Percentiles rank a stretch among this genome's conserved stretches.
Evolutionary conservation across 139 green algal species (phyloP).

Genomic region (Pleodorina starrii): DNA sequence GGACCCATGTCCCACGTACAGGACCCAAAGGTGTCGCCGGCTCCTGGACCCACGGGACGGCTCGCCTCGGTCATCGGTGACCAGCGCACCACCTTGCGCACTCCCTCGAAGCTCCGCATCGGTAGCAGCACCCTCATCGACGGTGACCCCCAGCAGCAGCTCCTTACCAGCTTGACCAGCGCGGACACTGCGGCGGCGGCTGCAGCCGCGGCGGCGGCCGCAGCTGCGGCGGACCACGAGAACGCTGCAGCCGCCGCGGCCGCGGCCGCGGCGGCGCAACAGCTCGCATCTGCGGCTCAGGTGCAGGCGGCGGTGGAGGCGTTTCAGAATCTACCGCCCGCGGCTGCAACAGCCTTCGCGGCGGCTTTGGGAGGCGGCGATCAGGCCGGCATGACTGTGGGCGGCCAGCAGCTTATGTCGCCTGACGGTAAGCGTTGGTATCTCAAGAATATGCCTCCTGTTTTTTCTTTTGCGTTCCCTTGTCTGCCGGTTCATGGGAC

Average conservation of each 20-base stretch:
- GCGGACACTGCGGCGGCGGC: slow-evolving; percentile 1
- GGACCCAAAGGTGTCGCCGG: slow-evolving; percentile 8
- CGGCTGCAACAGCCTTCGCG: slow-evolving; percentile 15
- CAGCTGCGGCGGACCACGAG: not conserved
- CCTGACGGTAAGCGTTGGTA: slow-evolving; percentile 35
- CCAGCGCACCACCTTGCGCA: not conserved
- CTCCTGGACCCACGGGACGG: not conserved
- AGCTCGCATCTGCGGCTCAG: slow-evolving; percentile 10
- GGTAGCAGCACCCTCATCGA: slow-evolving; percentile 24
- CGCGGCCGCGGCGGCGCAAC: slow-evolving; percentile 21
- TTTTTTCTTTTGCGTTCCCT: too few relatives aligned
- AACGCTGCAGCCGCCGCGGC: not conserved
- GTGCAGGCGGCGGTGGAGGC: slow-evolving; percentile 38
- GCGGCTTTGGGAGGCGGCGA: slow-evolving; percentile 18
- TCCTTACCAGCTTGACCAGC: not conserved
- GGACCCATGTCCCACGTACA: too few relatives aligned
- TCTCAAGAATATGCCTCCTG: too few relatives aligned
- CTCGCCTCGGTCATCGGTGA: slow-evolving; percentile 26
- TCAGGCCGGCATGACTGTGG: not conserved
- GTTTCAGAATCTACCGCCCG: slow-evolving; percentile 24
- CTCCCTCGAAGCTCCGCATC: slow-evolving; percentile 65
- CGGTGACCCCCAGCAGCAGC: slow-evolving; percentile 8
- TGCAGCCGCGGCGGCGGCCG: not conserved
- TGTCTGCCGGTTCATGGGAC: too few relatives aligned
- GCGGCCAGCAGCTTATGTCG: not conserved